A percentile compares a stretch with the other conserved stretches of the same genome.
Evolutionary conservation across 78 protist genomes (phyloP).

Genomic region (Planoprotostelium fungivorum): DNA sequence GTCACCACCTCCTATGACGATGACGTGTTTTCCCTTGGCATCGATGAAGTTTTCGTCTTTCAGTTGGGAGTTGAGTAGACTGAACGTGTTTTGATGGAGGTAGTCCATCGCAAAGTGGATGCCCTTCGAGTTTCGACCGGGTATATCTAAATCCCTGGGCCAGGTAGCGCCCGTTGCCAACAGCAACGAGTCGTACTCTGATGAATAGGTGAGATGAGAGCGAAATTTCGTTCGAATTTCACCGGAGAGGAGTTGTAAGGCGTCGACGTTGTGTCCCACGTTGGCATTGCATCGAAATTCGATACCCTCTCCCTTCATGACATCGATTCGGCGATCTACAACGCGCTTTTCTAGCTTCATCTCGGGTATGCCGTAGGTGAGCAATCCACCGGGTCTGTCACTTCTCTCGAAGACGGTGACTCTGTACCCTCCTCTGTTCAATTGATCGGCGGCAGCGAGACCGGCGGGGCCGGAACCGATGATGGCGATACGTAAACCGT

Average conservation of each 20-base stretch:
- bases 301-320: slow-evolving; percentile 69
- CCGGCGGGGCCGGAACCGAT: slow-evolving; percentile 90
- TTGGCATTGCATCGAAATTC: slow-evolving; percentile 22
- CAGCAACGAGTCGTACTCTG: slow-evolving; percentile 47
- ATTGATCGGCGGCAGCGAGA: slow-evolving; percentile 75
- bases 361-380: slow-evolving; percentile 86
- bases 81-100: slow-evolving; percentile 12
- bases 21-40: slow-evolving; percentile 72
- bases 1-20: slow-evolving; percentile 90
- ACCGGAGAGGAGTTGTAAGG: not conserved
- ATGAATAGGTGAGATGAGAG: not conserved
- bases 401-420: slow-evolving; percentile 82
- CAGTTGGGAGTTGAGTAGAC: slow-evolving; percentile 10
- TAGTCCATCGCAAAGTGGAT: slow-evolving; percentile 83
- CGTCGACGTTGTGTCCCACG: slow-evolving; percentile 27
- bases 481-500: slow-evolving; percentile 75
- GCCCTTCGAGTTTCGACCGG: slow-evolving; percentile 72
- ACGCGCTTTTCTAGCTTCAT: slow-evolving; percentile 79
- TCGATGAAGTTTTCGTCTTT: slow-evolving; percentile 12
- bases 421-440: slow-evolving; percentile 71
- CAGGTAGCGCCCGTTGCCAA: slow-evolving; percentile 71
- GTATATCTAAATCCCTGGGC: slow-evolving; percentile 75
- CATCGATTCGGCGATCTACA: slow-evolving; percentile 75
- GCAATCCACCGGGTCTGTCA: slow-evolving; percentile 78
- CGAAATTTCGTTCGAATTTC: not conserved